A percentile compares a stretch with the other conserved stretches of the same genome.
phyloP scores from a whole-genome alignment of 2,329 filamentous ascomycete species.

The Penicillium sp. region DNA sequence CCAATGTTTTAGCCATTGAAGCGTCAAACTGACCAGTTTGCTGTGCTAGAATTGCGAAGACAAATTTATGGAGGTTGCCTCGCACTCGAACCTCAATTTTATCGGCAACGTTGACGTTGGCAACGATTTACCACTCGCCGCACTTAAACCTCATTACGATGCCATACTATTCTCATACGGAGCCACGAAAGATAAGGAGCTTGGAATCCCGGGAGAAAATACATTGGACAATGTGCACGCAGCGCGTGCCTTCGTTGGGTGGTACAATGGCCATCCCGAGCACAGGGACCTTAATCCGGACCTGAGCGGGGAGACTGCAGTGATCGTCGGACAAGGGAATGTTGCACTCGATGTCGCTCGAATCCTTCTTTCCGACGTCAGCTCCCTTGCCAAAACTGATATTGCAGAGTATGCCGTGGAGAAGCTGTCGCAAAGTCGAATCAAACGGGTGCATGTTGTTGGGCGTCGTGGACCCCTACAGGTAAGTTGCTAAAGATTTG shows the following conservation, averaged over 20 bases:
- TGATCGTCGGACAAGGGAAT: conserved; percentile 93
- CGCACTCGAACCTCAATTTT: conserved; percentile 81
- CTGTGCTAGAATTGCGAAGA: conserved; percentile 80
- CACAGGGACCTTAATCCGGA: conserved; percentile 72
- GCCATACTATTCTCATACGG: conserved; percentile 92
- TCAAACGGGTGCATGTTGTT: conserved; percentile 82
- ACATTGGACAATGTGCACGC: conserved; percentile 73
- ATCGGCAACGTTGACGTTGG: conserved; percentile 87
- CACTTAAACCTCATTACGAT: conserved; percentile 81
- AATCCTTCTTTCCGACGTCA: conserved; percentile 76
- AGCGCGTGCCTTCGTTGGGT: conserved; percentile 90
- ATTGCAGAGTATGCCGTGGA: conserved; percentile 84
- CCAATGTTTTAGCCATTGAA: background rate
- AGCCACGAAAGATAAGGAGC: conserved; percentile 76
- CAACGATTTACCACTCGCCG: conserved; percentile 64
- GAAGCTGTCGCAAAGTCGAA: conserved; percentile 68
- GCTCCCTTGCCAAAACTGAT: conserved; percentile 76
- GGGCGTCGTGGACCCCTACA: conserved; percentile 88
- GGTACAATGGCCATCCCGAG: conserved; percentile 96
- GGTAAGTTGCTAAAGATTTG: conserved; percentile 47
- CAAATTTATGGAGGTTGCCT: conserved; percentile 86
- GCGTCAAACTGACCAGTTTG: background rate
- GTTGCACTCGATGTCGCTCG: conserved; percentile 92
- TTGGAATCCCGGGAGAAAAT: conserved; percentile 77
- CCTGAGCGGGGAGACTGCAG: conserved; percentile 75